Conservation (phyloP, 768 basidiomycete genomes). For the Pisolithus sp. region DNA sequence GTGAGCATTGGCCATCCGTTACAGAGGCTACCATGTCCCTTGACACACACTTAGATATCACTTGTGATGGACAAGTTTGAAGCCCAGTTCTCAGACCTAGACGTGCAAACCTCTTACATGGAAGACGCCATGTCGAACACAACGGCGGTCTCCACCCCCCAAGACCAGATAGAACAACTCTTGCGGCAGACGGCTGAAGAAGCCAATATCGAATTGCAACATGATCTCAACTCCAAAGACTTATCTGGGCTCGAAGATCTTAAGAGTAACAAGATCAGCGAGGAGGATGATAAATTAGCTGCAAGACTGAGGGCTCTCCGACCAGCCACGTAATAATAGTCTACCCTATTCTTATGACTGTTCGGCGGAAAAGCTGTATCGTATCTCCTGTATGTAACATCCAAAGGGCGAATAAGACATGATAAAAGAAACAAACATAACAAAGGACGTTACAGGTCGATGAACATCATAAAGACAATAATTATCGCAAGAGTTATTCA, state of each 20-base stretch:
- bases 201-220: constrained; percentile 90
- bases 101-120: constrained; percentile 98
- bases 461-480: too few relatives aligned
- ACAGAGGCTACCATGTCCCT: neutral
- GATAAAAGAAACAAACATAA: too few relatives aligned
- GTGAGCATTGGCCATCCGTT: constrained; percentile 38
- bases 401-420: too few relatives aligned
- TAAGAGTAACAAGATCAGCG: constrained; percentile 48
- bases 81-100: constrained; percentile 89
- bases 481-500: constrained; percentile 8
- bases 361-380: neutral
- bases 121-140: constrained; percentile 93
- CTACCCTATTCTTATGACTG: neutral
- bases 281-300: constrained; percentile 78
- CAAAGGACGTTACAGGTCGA: too few relatives aligned
- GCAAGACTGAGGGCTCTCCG: constrained; percentile 84
- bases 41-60: constrained; percentile 62
- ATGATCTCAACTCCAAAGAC: constrained; percentile 72
- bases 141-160: constrained; percentile 88
- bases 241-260: constrained; percentile 48
- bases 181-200: constrained; percentile 95
- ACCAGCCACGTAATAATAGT: constrained; percentile 51
- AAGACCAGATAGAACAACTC: constrained; percentile 92
- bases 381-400: too few relatives aligned
- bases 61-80: constrained; percentile 99